Base-by-base conservation (phyloP, 1,139 yeast species). In the Geotrichum cucujoidarum region DNA sequence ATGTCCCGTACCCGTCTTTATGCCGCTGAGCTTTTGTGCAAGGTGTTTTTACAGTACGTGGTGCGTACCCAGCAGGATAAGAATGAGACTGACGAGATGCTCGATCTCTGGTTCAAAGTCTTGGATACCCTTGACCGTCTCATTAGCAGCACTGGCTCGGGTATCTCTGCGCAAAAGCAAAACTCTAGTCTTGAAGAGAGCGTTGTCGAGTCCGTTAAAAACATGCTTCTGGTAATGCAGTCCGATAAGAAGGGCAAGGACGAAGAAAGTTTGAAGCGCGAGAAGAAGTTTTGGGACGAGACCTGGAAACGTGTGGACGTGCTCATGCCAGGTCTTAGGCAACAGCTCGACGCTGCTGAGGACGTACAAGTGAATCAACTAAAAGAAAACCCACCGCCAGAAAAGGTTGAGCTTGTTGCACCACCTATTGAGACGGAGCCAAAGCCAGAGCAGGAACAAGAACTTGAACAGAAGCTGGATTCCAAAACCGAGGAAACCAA, bases 1-100 rank as follows among this genome's bases (percentile, higher is more conserved):
- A 85, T 80, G 74, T 68, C 73, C 4, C 73, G 73, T 49, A 83
- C 90, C 0, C 83, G 85, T 50, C 69, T 75, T 43, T 89, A 83
- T 53, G 78, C 84, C 1, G 73, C 92, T 47, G 73, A 80, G 11
- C 66, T 87, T 41, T 71, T 84, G 13, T 80, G 95, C 53, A 85
- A 84, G 60, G 78, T 83, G 2, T 86, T 86, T 59, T 67, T 90
- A 55, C 82, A 81, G 47, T 80, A 77, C 56, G 71, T 75, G 31
- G 65, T 67, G 32, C 54, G 66, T 14, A 69, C 37, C 14, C 67
- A 67, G 24, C 69, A 71, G 36, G 71, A 70, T 35, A 35, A 14
- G 10, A 17, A 17, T 4, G 70, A 68, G 47, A 70, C 69, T 25
- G 67, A 57, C 3, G 63, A 61, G 17, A 55, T 60, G 43, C 48